Percentiles rank a stretch among this genome's conserved stretches.
Conservation (phyloP, 2,329 filamentous ascomycete species). For the Curvularia hawaiiensis region DNA sequence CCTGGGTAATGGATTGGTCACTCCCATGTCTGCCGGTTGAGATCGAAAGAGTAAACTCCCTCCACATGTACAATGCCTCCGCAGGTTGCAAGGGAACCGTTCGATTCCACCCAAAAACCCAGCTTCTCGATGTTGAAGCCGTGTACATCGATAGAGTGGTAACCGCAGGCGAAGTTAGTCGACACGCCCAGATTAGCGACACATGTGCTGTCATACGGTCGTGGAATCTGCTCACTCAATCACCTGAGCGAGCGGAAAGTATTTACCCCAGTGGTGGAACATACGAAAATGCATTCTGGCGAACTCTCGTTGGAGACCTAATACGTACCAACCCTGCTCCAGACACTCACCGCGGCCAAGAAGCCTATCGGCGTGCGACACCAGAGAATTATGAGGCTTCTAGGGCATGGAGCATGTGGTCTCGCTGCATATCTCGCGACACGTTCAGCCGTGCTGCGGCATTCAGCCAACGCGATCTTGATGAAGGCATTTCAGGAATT, state of each 20-base stretch:
- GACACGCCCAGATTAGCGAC: slow-evolving; percentile 28
- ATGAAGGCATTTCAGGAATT: slow-evolving; percentile 20
- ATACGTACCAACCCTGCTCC: slow-evolving; percentile 9
- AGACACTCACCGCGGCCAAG: background rate
- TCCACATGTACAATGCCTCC: slow-evolving; percentile 22
- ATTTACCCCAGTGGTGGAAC: slow-evolving; percentile 18
- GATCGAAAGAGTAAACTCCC: slow-evolving; percentile 21
- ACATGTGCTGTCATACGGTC: slow-evolving; percentile 20
- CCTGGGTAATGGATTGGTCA: slow-evolving; percentile 31
- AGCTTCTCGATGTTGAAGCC: slow-evolving; percentile 18
- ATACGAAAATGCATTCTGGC: slow-evolving; percentile 26
- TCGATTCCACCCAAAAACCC: background rate
- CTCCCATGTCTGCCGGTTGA: slow-evolving; percentile 23
- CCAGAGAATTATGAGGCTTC: slow-evolving; percentile 18
- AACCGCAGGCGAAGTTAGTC: slow-evolving; percentile 19
- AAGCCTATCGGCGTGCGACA: slow-evolving; percentile 18
- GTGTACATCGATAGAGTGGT: slow-evolving; percentile 17
- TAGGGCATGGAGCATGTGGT: slow-evolving; percentile 26
- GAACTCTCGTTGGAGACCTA: slow-evolving; percentile 21
- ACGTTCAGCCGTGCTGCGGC: slow-evolving; percentile 18
- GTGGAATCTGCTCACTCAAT: slow-evolving; percentile 17
- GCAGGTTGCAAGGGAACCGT: slow-evolving; percentile 8
- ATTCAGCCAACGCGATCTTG: slow-evolving; percentile 24
- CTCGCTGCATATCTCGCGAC: slow-evolving; percentile 29
- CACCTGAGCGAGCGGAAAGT: background rate